Conservation (phyloP, 306 rosid species). For the Quercus agrifolia region DNA sequence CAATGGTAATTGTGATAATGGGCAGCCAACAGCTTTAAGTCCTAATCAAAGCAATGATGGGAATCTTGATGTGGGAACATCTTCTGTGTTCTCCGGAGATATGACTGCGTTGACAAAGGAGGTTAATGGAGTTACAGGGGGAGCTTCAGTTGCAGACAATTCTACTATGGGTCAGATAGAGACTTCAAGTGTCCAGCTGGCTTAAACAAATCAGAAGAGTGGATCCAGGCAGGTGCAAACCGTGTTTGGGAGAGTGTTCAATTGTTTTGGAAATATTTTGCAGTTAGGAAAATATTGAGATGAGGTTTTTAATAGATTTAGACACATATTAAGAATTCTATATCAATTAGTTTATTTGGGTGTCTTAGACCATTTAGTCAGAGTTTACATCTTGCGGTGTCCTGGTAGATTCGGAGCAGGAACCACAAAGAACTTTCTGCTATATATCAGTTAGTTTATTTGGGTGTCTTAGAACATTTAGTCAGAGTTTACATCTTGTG, state of each 20-base stretch:
- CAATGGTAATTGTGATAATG: constrained; percentile 20
- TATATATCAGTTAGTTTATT: background rate
- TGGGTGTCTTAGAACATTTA: background rate
- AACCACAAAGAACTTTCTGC: background rate
- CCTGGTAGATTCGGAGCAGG: background rate
- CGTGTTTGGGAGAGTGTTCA: constrained; percentile 7
- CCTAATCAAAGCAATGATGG: constrained; percentile 23
- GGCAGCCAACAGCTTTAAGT: constrained; percentile 23
- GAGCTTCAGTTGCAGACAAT: constrained; percentile 1
- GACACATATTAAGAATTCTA: background rate
- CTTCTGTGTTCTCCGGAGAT: constrained; percentile 17
- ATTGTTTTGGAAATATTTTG: constrained; percentile 6
- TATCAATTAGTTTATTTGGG: background rate
- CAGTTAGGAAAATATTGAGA: background rate
- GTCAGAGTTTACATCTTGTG: background rate
- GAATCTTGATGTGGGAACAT: constrained; percentile 10
- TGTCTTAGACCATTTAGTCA: background rate
- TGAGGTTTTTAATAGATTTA: background rate
- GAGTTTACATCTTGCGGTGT: background rate
- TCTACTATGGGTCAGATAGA: constrained; percentile 11
- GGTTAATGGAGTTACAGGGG: constrained; percentile 27
- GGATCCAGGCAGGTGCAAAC: constrained; percentile 12
- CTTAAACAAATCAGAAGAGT: constrained; percentile 19
- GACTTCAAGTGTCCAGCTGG: constrained; percentile 14
- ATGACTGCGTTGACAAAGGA: constrained; percentile 5